Evolutionary conservation across 495 filamentous ascomycete species (phyloP).

Genomic region (Tetracladium marchalianum): DNA sequence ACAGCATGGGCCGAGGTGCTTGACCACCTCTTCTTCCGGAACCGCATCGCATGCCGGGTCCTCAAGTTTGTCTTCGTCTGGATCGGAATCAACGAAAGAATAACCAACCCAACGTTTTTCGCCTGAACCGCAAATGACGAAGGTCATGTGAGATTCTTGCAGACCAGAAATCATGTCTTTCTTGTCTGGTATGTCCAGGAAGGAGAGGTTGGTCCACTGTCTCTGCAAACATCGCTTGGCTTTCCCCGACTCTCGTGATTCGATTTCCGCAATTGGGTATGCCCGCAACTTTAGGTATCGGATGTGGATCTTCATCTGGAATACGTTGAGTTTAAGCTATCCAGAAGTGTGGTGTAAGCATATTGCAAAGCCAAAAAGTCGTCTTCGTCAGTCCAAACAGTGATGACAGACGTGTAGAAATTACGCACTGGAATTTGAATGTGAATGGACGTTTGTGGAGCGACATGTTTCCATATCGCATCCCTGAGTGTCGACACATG

Average conservation of each 20-base stretch:
- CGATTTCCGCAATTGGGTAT: neutral
- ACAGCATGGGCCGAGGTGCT: too few species aligned
- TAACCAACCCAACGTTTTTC: neutral
- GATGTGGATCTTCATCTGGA: neutral
- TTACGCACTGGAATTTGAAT: neutral
- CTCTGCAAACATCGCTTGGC: neutral
- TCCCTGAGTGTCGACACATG: neutral
- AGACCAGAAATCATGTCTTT: neutral
- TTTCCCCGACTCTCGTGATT: neutral
- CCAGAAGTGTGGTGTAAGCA: neutral
- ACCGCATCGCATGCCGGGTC: neutral
- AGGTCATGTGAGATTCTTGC: neutral
- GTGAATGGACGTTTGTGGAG: neutral
- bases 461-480: neutral
- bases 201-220: conserved; percentile 1
- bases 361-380: neutral
- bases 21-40: neutral
- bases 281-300: neutral
- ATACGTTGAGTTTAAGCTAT: neutral
- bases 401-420: neutral
- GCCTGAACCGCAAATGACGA: neutral
- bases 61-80: neutral
- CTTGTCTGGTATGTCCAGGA: neutral
- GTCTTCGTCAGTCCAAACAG: neutral
- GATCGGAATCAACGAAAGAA: neutral